Conservation (phyloP, 192 early-diverging fungal genomes). For the Tieghemiomyces parasiticus region DNA sequence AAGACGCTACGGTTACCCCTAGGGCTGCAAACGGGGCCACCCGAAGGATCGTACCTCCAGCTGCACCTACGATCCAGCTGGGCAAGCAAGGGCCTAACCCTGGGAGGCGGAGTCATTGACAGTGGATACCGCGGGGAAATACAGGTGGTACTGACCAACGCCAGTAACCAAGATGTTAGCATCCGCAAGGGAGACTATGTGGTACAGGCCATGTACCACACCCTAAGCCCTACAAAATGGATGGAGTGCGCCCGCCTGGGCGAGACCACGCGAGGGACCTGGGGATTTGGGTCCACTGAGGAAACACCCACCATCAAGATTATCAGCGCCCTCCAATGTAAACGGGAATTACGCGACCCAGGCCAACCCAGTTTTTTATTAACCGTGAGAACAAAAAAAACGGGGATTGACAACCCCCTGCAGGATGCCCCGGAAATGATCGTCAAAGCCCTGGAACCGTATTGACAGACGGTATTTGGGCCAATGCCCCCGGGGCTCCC, state of each 20-base stretch:
- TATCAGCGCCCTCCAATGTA: not conserved
- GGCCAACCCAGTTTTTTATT: not conserved
- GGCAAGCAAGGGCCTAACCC: not conserved
- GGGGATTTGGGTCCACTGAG: slow-evolving; percentile 5
- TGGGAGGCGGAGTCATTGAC: not conserved
- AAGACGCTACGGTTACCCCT: not conserved
- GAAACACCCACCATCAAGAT: not conserved
- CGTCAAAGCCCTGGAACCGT: not conserved
- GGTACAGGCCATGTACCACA: not conserved
- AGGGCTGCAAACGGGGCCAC: not conserved
- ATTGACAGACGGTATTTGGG: not conserved
- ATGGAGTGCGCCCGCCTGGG: not conserved
- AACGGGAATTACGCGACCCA: not conserved
- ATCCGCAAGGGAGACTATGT: not conserved
- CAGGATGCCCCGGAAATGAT: not conserved
- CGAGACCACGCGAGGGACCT: not conserved
- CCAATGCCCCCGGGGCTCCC: not conserved
- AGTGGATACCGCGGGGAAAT: not conserved
- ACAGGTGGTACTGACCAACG: not conserved
- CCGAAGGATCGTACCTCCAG: not conserved
- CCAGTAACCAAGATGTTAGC: not conserved
- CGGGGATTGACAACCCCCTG: not conserved
- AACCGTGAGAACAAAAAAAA: not conserved
- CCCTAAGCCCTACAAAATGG: not conserved
- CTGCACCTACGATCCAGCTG: not conserved